Conservation (phyloP, 192 early-diverging fungal genomes). For the Entomortierella lignicola region DNA sequence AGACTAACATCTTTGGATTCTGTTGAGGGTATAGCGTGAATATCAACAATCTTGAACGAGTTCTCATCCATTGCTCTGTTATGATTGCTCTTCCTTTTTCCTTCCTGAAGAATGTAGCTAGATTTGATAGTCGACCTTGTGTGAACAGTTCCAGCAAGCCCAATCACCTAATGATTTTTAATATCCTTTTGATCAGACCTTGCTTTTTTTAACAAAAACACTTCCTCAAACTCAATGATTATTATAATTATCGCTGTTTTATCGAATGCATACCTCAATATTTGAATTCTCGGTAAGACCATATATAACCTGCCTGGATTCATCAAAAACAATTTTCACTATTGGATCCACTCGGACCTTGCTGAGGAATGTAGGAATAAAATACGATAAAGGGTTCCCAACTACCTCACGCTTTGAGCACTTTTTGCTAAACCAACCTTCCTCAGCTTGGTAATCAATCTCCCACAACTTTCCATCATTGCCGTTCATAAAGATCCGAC, state of each 20-base stretch:
- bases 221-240: no score
- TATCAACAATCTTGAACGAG: conserved; percentile 77
- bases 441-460: conserved; percentile 85
- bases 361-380: conserved; percentile 76
- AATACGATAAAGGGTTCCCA: conserved; percentile 68
- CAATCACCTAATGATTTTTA: conserved; percentile 24
- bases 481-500: conserved; percentile 92
- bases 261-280: conserved; percentile 70
- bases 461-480: conserved; percentile 91
- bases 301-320: conserved; percentile 76
- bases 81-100: conserved; percentile 42
- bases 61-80: conserved; percentile 48
- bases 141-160: conserved; percentile 7
- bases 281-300: conserved; percentile 74
- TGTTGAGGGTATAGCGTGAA: conserved; percentile 71
- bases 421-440: conserved; percentile 87
- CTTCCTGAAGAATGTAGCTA: conserved; percentile 23
- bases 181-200: not conserved
- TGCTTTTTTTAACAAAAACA: no score
- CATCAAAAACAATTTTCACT: conserved; percentile 74
- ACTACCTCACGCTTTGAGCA: conserved; percentile 84
- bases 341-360: conserved; percentile 62
- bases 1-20: conserved; percentile 79
- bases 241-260: no score
- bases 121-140: conserved; percentile 25